Evolutionary conservation across 176 grass and related monocot genomes (phyloP).

Genomic region (Triticum turgidum): DNA sequence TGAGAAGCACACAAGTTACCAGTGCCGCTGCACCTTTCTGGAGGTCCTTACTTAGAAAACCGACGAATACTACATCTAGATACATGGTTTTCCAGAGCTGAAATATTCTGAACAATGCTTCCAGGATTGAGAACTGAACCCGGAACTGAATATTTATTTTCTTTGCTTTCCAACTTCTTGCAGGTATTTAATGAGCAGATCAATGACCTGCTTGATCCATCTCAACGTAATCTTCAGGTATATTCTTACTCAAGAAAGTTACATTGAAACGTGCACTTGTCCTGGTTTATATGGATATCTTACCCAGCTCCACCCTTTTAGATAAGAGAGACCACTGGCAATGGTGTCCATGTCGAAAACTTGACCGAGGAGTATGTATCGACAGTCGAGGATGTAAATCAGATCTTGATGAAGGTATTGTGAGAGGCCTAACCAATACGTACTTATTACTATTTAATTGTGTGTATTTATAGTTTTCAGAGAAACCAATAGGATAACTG

Average conservation of each 20-base stretch:
- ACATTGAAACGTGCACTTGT: not conserved
- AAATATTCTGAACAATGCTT: not conserved
- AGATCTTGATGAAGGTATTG: conserved; percentile 91
- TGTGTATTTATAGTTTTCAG: not conserved
- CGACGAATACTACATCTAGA: not conserved
- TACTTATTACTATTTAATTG: not conserved
- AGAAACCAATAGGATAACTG: not conserved
- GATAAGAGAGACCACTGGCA: conserved; percentile 75
- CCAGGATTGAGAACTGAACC: conserved; percentile 6
- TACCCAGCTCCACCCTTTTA: conserved; percentile 25
- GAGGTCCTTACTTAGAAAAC: conserved; percentile 48
- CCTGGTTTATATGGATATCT: conserved; percentile 14
- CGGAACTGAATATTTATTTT: not conserved
- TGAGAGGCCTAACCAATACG: not conserved
- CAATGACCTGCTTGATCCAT: conserved; percentile 90
- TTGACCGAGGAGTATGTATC: conserved; percentile 89
- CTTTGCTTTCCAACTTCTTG: conserved; percentile 13
- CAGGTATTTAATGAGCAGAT: conserved; percentile 92
- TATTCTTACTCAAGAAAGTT: conserved; percentile 10
- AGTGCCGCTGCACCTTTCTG: conserved; percentile 88
- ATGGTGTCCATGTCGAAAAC: conserved; percentile 81
- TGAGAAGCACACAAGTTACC: conserved; percentile 75
- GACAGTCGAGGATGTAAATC: conserved; percentile 71
- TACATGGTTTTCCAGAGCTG: not conserved
- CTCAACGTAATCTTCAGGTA: conserved; percentile 94